These are phyloP conservation scores for Fusarium tjaetaba DNA, from an alignment of 2,329 filamentous ascomycete species.

Conservation along the genomic window DNA sequence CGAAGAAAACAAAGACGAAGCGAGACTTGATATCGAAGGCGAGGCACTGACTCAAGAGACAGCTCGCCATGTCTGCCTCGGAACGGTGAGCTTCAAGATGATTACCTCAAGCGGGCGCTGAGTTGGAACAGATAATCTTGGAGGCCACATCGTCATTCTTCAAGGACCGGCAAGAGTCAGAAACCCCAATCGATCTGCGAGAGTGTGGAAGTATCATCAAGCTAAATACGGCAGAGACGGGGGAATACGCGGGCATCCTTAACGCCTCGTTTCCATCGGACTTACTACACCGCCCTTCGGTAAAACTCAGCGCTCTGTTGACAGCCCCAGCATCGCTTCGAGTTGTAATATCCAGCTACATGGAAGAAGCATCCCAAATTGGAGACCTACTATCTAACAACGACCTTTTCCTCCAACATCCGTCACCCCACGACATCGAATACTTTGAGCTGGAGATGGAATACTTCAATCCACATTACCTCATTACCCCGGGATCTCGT, in stretches of 20 bases:
- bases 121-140: background rate
- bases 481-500: background rate
- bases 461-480: background rate
- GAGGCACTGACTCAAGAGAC: rapidly evolving
- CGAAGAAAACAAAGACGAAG: rapidly evolving
- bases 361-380: too few species aligned
- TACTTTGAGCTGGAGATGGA: background rate
- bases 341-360: too few species aligned
- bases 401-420: background rate
- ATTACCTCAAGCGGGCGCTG: rapidly evolving
- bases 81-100: background rate
- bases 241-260: background rate
- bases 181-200: too few species aligned
- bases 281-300: background rate
- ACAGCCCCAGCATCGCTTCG: background rate
- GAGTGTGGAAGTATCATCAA: too few species aligned
- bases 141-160: too few species aligned
- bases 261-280: rapidly evolving
- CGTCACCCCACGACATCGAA: rapidly evolving
- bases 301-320: background rate
- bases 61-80: background rate
- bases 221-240: background rate
- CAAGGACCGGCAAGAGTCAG: too few species aligned
- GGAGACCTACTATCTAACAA: background rate
- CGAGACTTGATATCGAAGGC: rapidly evolving